Percentiles rank a stretch among this genome's conserved stretches.
phyloP scores from a whole-genome alignment of 805 yeast species.

The Kluyveromyces starmeri region DNA sequence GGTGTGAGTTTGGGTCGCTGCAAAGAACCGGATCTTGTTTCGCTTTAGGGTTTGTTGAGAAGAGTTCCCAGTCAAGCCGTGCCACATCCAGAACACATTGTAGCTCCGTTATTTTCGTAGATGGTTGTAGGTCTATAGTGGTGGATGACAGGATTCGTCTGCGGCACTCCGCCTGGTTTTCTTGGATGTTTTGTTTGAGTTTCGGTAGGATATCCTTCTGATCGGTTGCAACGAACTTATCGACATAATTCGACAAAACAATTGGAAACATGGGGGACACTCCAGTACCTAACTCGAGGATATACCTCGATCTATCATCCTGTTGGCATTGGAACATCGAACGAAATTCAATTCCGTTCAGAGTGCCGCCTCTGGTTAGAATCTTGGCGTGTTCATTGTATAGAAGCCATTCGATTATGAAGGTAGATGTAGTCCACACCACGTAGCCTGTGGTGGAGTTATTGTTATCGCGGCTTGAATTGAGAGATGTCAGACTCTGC shows the following conservation, averaged over 20 bases:
- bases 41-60: constrained; percentile 6
- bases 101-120: constrained; percentile 4
- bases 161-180: constrained; percentile 20
- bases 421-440: constrained; percentile 28
- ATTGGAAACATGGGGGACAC: constrained; percentile 24
- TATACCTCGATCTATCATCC: constrained; percentile 4
- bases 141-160: constrained; percentile 8
- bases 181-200: constrained; percentile 20
- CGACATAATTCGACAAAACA: constrained; percentile 23
- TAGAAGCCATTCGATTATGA: constrained; percentile 27
- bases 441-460: constrained; percentile 32
- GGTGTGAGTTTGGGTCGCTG: constrained; percentile 3
- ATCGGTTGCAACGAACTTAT: constrained; percentile 24
- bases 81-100: constrained; percentile 17
- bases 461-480: constrained; percentile 22
- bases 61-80: constrained; percentile 28
- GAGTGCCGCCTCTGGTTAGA: constrained; percentile 14
- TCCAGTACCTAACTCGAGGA: constrained; percentile 29
- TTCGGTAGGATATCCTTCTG: constrained; percentile 25
- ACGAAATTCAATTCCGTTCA: constrained; percentile 2
- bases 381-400: constrained; percentile 15
- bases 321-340: constrained; percentile 6
- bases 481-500: constrained; percentile 23
- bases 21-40: constrained; percentile 1
- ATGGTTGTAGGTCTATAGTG: constrained; percentile 2